phyloP scores from a whole-genome alignment of 371 early-diverging fungal species.

The Apophysomyces ossiformis region DNA sequence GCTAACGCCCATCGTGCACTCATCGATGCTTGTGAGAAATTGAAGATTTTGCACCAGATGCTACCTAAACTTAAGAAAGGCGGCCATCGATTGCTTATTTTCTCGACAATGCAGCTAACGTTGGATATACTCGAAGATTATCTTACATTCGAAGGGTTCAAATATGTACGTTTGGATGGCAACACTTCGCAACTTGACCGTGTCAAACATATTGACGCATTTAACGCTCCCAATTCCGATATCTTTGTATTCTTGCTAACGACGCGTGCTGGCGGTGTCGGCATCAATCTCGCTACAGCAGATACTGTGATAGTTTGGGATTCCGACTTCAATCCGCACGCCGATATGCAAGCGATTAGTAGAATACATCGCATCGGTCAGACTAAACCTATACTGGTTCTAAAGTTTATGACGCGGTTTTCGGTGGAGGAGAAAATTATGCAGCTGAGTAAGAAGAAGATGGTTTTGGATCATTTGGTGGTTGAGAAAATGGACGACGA shows the following conservation, averaged over 20 bases:
- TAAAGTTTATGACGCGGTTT: constrained; percentile 84
- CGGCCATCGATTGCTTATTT: constrained; percentile 75
- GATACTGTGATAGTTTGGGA: constrained; percentile 96
- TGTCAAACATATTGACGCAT: constrained; percentile 81
- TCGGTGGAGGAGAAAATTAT: constrained; percentile 78
- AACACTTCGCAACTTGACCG: constrained; percentile 64
- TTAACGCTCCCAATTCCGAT: constrained; percentile 76
- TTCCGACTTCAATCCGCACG: constrained; percentile 95
- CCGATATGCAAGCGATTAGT: constrained; percentile 89
- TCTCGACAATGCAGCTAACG: constrained; percentile 73
- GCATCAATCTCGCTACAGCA: constrained; percentile 94
- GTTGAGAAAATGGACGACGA: constrained; percentile 80
- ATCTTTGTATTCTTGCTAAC: constrained; percentile 82
- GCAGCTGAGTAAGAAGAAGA: constrained; percentile 82
- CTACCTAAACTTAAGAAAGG: constrained; percentile 58
- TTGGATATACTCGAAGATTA: constrained; percentile 78
- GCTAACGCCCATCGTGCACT: constrained; percentile 56
- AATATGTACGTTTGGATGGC: constrained; percentile 86
- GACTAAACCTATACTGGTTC: constrained; percentile 81
- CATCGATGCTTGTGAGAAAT: constrained; percentile 72
- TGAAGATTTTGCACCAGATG: constrained; percentile 70
- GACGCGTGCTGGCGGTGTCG: constrained; percentile 94
- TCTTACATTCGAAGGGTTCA: constrained; percentile 51
- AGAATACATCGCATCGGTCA: constrained; percentile 97
- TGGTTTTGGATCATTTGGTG: constrained; percentile 85